Conservation (phyloP, 768 basidiomycete genomes). For the Boletus reticuloceps region DNA sequence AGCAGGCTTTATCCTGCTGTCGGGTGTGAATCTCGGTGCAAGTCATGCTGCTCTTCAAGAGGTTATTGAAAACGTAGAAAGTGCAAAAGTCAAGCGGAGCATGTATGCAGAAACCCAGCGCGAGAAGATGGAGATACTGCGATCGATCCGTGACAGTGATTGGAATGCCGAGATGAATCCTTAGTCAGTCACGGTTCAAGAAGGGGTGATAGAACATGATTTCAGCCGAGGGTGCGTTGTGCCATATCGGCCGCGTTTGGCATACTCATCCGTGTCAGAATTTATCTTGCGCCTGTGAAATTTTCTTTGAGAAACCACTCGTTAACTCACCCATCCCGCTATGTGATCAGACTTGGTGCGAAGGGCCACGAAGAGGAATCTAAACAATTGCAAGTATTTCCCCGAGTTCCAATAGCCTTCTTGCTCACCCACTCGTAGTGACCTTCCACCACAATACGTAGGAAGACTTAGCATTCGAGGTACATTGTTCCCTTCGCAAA, state of each 20-base stretch:
- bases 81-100: constrained; percentile 67
- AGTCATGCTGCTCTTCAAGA: constrained; percentile 62
- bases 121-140: constrained; percentile 64
- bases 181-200: constrained; percentile 50
- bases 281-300: constrained; percentile 49
- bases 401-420: background rate
- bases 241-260: background rate
- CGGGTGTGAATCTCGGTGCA: constrained; percentile 65
- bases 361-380: constrained; percentile 15
- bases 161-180: constrained; percentile 85
- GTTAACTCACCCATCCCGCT: constrained; percentile 55
- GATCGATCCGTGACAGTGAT: constrained; percentile 63
- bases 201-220: constrained; percentile 53
- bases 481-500: constrained; percentile 48
- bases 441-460: constrained; percentile 53
- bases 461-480: constrained; percentile 71
- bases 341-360: constrained; percentile 48
- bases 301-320: constrained; percentile 75
- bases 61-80: constrained; percentile 57
- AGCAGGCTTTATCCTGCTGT: constrained; percentile 57
- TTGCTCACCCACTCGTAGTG: constrained; percentile 30
- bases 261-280: constrained; percentile 38
- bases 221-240: constrained; percentile 65
- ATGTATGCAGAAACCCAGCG: constrained; percentile 91
- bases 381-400: constrained; percentile 21